Evolutionary conservation across 108 stramenopile genomes (phyloP), one percentile per base, ranked within the genome.

Genomic region (Epithemia pelagica): DNA sequence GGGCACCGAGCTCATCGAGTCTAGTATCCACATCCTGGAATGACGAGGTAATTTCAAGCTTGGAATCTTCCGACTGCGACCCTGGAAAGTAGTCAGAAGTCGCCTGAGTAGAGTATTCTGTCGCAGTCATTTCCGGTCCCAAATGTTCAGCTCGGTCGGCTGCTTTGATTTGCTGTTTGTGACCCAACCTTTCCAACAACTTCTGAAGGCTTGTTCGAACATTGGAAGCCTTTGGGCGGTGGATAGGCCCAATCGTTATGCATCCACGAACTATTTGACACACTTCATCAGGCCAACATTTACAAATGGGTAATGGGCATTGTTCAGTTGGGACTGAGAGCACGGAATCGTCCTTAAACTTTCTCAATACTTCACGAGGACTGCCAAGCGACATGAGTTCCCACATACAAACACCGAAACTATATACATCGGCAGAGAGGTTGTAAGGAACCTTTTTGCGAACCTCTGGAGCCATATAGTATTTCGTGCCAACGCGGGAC

Each of bases 401-500:
- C 65, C 76, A 83, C 30, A 80, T 26, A 2, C 75, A 37, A 15
- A 83, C 61, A 22, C 82, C 79, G 52, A 72, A 77, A 18, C 76
- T 77, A 64, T 79, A 85, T 1, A 81, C 76, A 66, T 85, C 84
- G 8, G 71, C 78, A 54, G 71, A 71, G 23, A 71, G 67, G 59
- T 79, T 80, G 77, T 83, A 86, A 0, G 77, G 79, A 33, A 61
- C 46, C 32, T 69, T 68, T 3, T 30, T 25, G 21, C 61, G 65
- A 0, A 82, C 82, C 64, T 86, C 85, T 2, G 85, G 79, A 0
- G 79, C 74, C 79, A 78, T 82, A 67, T 78, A 82, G 3, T 74
- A 67, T 24, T 67, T 66, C 22, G 77, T 71, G 15, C 85, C 85
- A 2, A 80, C 78, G 8, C 66, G 59, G 21, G 71, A 71, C 56